Percentiles rank a stretch among this genome's conserved stretches.
These are phyloP conservation scores for Epichloe amarillans DNA, from an alignment of 2,329 filamentous ascomycete species.

Conservation along the genomic window DNA sequence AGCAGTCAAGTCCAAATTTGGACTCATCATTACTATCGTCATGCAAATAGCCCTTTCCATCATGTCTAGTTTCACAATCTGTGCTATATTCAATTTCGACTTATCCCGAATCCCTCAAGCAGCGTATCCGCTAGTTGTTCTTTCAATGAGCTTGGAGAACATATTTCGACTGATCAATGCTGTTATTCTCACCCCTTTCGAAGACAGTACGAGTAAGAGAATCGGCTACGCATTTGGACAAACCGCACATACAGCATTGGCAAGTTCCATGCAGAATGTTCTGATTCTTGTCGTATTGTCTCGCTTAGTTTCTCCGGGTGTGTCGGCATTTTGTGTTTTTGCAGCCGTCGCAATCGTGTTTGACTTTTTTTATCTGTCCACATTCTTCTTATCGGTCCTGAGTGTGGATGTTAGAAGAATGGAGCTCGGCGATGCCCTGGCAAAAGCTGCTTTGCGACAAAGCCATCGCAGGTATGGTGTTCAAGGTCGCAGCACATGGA, in stretches of 20 bases:
- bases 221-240: slow-evolving; percentile 64
- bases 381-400: slow-evolving; percentile 67
- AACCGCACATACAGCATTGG: slow-evolving; percentile 55
- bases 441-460: slow-evolving; percentile 35
- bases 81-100: slow-evolving; percentile 62
- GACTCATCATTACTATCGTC: slow-evolving; percentile 57
- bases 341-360: slow-evolving; percentile 61
- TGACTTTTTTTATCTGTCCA: slow-evolving; percentile 71
- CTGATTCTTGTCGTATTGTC: slow-evolving; percentile 53
- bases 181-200: slow-evolving; percentile 56
- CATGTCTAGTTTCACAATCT: slow-evolving; percentile 68
- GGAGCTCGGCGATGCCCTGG: slow-evolving; percentile 61
- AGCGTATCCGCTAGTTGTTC: slow-evolving; percentile 63
- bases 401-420: slow-evolving; percentile 67
- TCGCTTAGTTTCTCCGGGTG: slow-evolving; percentile 52
- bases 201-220: slow-evolving; percentile 53
- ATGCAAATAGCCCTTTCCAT: slow-evolving; percentile 60
- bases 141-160: slow-evolving; percentile 66
- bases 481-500: slow-evolving; percentile 30
- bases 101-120: slow-evolving; percentile 61
- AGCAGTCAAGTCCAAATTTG: slow-evolving; percentile 63
- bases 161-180: slow-evolving; percentile 68
- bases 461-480: slow-evolving; percentile 15
- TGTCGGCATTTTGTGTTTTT: slow-evolving; percentile 65
- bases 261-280: slow-evolving; percentile 56